Conservation (phyloP, 441 rosid species). For the Erysimum pusillum region DNA sequence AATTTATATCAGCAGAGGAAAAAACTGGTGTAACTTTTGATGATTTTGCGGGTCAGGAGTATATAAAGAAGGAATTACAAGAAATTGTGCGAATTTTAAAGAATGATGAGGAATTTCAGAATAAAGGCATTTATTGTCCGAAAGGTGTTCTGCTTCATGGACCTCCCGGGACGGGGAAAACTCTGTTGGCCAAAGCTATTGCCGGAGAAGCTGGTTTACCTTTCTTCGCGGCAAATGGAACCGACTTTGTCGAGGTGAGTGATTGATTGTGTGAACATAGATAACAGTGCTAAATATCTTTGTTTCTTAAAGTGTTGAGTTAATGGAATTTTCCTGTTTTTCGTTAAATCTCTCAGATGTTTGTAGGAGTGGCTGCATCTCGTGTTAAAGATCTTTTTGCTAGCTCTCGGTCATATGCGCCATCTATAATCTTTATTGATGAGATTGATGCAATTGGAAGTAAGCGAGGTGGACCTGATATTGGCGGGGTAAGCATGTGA, state of each 20-base stretch:
- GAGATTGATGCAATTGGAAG: slow-evolving; percentile 99
- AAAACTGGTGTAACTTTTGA: slow-evolving; percentile 94
- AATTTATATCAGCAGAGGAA: slow-evolving; percentile 95
- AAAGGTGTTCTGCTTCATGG: slow-evolving; percentile 99
- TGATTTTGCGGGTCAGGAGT: slow-evolving; percentile 99
- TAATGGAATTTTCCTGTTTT: slow-evolving; percentile 16
- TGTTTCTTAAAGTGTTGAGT: slow-evolving; percentile 6
- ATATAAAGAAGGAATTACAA: slow-evolving; percentile 88
- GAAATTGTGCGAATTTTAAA: slow-evolving; percentile 91
- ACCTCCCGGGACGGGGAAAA: slow-evolving; percentile 99
- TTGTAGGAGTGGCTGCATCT: slow-evolving; percentile 98
- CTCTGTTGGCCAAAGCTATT: slow-evolving; percentile 96
- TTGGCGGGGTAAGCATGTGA: slow-evolving; percentile 83
- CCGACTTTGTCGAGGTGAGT: slow-evolving; percentile 95
- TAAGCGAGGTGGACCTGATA: slow-evolving; percentile 98
- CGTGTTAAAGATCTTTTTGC: slow-evolving; percentile 98
- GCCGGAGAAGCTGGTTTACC: slow-evolving; percentile 99
- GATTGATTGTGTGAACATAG: not conserved
- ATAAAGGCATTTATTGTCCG: slow-evolving; percentile 94
- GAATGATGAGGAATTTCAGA: slow-evolving; percentile 91
- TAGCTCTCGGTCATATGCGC: slow-evolving; percentile 91
- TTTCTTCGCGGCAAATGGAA: slow-evolving; percentile 96
- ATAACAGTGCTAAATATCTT: not conserved
- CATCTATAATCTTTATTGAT: slow-evolving; percentile 94
- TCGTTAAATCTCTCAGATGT: slow-evolving; percentile 66